Base-by-base conservation (phyloP, 257 asterid species). In the Misopates orontium region DNA sequence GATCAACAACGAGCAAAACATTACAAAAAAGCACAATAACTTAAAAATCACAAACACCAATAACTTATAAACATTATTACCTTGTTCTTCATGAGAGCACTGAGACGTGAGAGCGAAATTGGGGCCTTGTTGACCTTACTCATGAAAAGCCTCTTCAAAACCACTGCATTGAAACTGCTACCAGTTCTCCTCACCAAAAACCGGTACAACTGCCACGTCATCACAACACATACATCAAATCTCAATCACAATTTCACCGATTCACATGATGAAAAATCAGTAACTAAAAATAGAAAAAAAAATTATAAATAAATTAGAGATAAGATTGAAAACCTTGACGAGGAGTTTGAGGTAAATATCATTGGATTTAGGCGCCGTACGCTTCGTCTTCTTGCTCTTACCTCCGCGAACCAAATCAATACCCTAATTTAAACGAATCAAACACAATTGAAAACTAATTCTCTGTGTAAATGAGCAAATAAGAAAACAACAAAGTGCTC, bases 171-270 rank as follows among this genome's bases (percentile, higher is more conserved):
- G 79, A 89, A 89, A 63, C 78, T 73, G 76, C 95, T 84, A 0
- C 75, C 86, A 24, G 95, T 81, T 73, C 96, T 89, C 81, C 96
- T 81, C 49, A 83, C 88, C 57, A 89, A 74, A 73, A 89, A 89
- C 1, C 90, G 84, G 60, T 86, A 89, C 76, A 89, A 28, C 91
- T 85, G 62, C 4, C 25, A 36, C 59, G 47, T 23, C 28, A 62
- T 31, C 39, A 69, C n/a, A n/a, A n/a, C 64, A 44, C 52, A 49
- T 31, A 56, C 9, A 42, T 21, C 20, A 76, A 65, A 73, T 48
- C n/a, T n/a, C 77, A 49, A 5, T 42, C 31, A 36, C 11, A 5
- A 3, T 8, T 13, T 40, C n/a, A n/a, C n/a, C n/a, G n/a, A n/a
- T n/a, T n/a, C n/a, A n/a, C n/a, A n/a, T n/a, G n/a, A n/a, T 17